phyloP scores from a whole-genome alignment of 2,329 filamentous ascomycete species.

The Aspergillus cejpii region DNA sequence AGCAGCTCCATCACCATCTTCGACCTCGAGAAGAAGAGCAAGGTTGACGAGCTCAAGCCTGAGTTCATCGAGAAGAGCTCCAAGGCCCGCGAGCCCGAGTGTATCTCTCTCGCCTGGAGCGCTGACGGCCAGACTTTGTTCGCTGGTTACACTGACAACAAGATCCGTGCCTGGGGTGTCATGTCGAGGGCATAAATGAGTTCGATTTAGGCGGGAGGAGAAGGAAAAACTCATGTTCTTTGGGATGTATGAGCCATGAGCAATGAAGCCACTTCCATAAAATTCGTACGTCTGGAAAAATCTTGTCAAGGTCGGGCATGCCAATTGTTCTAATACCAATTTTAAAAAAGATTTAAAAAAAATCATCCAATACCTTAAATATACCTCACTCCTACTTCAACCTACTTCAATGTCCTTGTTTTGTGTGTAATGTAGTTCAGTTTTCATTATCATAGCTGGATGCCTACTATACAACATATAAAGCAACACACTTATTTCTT shows the following conservation, averaged over 20 bases:
- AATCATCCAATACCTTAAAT: slow-evolving; percentile 10
- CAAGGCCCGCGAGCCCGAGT: slow-evolving; percentile 99
- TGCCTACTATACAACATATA: too few relatives aligned
- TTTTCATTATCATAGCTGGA: too few relatives aligned
- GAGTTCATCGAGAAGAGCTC: slow-evolving; percentile 94
- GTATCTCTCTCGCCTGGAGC: slow-evolving; percentile 93
- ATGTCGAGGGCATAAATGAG: slow-evolving; percentile 76
- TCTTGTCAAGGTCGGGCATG: slow-evolving; percentile 29
- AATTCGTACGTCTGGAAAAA: slow-evolving; percentile 30
- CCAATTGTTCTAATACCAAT: slow-evolving; percentile 38
- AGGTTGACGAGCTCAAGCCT: slow-evolving; percentile 99
- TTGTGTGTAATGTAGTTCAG: too few relatives aligned
- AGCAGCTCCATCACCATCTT: slow-evolving; percentile 99
- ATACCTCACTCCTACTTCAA: background rate
- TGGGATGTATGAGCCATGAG: slow-evolving; percentile 42
- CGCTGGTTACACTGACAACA: slow-evolving; percentile 99
- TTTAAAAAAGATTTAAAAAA: slow-evolving; percentile 34
- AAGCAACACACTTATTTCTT: too few relatives aligned
- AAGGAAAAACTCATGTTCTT: slow-evolving; percentile 24
- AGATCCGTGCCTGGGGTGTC: slow-evolving; percentile 95
- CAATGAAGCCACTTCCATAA: slow-evolving; percentile 36
- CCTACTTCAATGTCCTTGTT: background rate
- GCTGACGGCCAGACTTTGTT: slow-evolving; percentile 99
- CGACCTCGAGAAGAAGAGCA: slow-evolving; percentile 99
- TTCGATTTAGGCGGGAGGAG: slow-evolving; percentile 5